Evolutionary conservation across 2,329 filamentous ascomycete genomes (phyloP), one percentile per base, ranked within the genome.

Genomic region (Aureobasidium melanogenum): DNA sequence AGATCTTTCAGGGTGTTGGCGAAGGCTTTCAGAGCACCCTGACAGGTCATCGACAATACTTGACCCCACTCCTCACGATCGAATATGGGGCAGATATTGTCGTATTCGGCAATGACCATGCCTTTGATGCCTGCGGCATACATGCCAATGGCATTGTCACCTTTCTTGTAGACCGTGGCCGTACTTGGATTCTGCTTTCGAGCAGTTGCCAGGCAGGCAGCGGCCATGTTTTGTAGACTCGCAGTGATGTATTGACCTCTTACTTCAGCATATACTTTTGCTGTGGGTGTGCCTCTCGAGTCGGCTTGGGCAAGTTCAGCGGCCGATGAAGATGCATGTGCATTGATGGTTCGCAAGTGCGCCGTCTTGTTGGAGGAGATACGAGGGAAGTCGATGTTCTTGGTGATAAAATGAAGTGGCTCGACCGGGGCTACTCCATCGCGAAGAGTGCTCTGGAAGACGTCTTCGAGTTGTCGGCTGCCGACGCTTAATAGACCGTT

Each of bases 391-490:
- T 72, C 70, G 15, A 66, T 63, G 15, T 91, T 84, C 75, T 97
- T 97, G 19, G 91, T 97, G 68, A 97, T 87, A 70, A 88, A 97
- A 73, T 96, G 89, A 47, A 99, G 78, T 8, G 94, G 92, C 71
- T 99, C 94, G 54, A 97, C 83, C 2, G 88, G 84, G 55, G 84
- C 84, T 15, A 89, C 87, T 41, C 92, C 90, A 67, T 96, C 89
- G 64, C 82, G 83, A 47, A 99, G 77, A 58, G 91, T 81, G 63
- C 88, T 86, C 64, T 91, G 84, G 70, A 97, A 96, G 60, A 93
- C 83, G 61, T 85, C 85, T 73, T 97, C 91, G 34, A 99, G 80
- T 71, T 95, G 91, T 14, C 84, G 83, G 66, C 88, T 91, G 26
- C 91, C 94, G 5, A 85, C 84, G 68, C 87, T 88, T 63, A 97